phyloP scores from a whole-genome alignment of 352 stramenopile species.

The Phytopythium oedochilum region DNA sequence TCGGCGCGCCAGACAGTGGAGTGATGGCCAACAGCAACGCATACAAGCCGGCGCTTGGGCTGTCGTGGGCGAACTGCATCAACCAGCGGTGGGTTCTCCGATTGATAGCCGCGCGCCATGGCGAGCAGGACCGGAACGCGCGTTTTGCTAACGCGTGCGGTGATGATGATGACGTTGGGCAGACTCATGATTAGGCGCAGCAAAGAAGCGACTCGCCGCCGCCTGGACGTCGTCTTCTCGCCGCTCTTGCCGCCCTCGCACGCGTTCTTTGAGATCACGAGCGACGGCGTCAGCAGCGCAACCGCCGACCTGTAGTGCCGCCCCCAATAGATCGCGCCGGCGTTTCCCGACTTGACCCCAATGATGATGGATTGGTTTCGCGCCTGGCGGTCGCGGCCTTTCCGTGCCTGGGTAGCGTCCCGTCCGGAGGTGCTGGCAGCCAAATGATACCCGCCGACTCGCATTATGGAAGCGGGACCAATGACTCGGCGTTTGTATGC shows the following conservation, averaged over 20 bases:
- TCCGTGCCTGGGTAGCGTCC: neutral
- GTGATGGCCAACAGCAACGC: slow-evolving; percentile 7
- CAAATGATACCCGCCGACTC: neutral
- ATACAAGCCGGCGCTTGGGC: slow-evolving; percentile 54
- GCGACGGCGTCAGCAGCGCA: slow-evolving; percentile 24
- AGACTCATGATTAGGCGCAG: slow-evolving; percentile 53
- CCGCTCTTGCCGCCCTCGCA: slow-evolving; percentile 31
- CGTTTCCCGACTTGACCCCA: neutral
- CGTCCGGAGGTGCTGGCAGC: neutral
- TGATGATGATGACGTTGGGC: neutral
- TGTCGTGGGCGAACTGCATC: slow-evolving; percentile 84
- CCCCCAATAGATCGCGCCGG: neutral
- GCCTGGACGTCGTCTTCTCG: slow-evolving; percentile 53
- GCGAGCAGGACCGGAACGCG: neutral
- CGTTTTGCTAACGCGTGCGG: neutral
- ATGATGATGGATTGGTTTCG: neutral
- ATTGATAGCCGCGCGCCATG: neutral
- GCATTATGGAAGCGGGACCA: no score
- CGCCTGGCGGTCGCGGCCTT: neutral
- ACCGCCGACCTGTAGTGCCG: neutral
- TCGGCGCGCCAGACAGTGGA: slow-evolving; percentile 21
- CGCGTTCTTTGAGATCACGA: slow-evolving; percentile 59
- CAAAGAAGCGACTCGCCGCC: slow-evolving; percentile 18
- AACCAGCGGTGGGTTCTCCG: slow-evolving; percentile 53
- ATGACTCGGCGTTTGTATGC: neutral